phyloP scores from a whole-genome alignment of 192 early-diverging fungal species.

The Coemansia sp. region DNA sequence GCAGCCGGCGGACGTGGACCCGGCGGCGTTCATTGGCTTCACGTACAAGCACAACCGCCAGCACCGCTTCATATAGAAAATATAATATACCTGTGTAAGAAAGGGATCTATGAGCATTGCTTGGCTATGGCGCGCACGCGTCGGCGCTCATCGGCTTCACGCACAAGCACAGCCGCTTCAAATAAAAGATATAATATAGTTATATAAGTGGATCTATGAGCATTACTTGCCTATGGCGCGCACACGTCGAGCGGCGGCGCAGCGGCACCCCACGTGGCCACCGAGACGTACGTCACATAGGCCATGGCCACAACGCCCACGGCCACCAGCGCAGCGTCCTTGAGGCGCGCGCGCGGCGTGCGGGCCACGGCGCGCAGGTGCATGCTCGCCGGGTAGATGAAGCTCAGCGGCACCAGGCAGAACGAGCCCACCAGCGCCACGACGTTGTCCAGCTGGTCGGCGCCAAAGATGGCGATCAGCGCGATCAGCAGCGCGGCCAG shows the following conservation, averaged over 20 bases:
- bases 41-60: slow-evolving; percentile 60
- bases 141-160: slow-evolving; percentile 80
- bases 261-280: slow-evolving; percentile 38
- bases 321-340: slow-evolving; percentile 60
- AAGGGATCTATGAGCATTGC: not conserved
- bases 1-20: slow-evolving; percentile 56
- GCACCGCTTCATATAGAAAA: slow-evolving; percentile 20
- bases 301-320: slow-evolving; percentile 75
- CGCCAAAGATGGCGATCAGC: slow-evolving; percentile 72
- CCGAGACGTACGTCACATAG: slow-evolving; percentile 68
- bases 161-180: slow-evolving; percentile 52
- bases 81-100: not conserved
- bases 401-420: slow-evolving; percentile 71
- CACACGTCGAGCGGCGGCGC: slow-evolving; percentile 36
- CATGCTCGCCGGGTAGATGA: slow-evolving; percentile 88
- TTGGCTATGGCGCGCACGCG: slow-evolving; percentile 9
- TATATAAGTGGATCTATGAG: not conserved
- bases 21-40: slow-evolving; percentile 82
- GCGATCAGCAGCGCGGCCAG: slow-evolving; percentile 63
- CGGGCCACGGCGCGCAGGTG: slow-evolving; percentile 66
- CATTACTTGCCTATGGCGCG: not conserved
- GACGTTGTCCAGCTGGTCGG: slow-evolving; percentile 76
- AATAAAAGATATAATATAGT: not conserved
- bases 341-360: slow-evolving; percentile 43
- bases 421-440: slow-evolving; percentile 82